Evolutionary conservation across 176 grass and related monocot species (phyloP), one percentile per base, ranked within the genome.

Genomic region (Juncus effusus): DNA sequence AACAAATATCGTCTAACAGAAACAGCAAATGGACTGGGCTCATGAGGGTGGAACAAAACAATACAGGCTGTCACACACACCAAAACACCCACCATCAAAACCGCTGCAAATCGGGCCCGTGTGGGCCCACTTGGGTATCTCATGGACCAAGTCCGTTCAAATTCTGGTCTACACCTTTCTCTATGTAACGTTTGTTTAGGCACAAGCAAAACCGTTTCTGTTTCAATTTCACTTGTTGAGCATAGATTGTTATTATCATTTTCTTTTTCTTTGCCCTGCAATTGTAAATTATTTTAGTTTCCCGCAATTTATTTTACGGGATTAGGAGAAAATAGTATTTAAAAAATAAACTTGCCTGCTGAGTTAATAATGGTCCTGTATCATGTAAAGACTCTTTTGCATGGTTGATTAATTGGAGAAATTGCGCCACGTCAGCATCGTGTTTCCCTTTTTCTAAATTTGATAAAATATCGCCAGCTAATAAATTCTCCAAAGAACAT

Each of bases 41-140:
- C 83, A 37, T 67, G 76, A 0, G 89, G 95, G 62, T 99, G 95
- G 60, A 93, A 76, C 54, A 99, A 76, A 9, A 80, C 85, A 68
- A 82, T 63, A 65, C 89, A 99, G 4, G 89, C 85, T 15, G 81
- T 61, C 16, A 99, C 79, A 69, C 95, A 99, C 56, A 87, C 47
- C n/a, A 99, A 64, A 67, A 83, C 83, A 69, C 76, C 61, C 61
- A 90, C 65, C 15, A 74, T 35, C 42, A 85, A 38, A 38, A 83
- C 72, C 9, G 65, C 50, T n/a, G 66, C 61, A 64, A 87, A 44
- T 10, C 78, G 75, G 11, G 60, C 79, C 67, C 73, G 93, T 14
- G 63, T 80, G 9, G 58, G 59, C 70, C 81, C 83, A 35, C 63
- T 56, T 19, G 86, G 81, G 37, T 80, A 80, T 35, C 42, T 49